Evolutionary conservation across 2,329 filamentous ascomycete species (phyloP).

Genomic region (Meredithiella fracta): DNA sequence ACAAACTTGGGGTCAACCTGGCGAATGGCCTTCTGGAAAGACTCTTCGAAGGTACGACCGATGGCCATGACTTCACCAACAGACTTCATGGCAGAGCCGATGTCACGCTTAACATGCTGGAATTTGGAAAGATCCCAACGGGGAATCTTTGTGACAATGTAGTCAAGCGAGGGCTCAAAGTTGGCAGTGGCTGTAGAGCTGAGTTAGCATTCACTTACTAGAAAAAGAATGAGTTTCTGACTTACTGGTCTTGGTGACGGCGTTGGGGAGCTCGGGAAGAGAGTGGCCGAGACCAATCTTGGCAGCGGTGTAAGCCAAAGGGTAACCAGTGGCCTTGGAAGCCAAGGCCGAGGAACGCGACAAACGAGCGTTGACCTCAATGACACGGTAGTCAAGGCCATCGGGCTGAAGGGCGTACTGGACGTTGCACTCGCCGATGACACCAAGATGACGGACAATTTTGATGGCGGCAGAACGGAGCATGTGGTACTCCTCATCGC

Average conservation of each 20-base stretch:
- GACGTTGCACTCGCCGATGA: conserved; percentile 97
- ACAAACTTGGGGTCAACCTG: conserved; percentile 86
- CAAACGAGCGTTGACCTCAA: conserved; percentile 96
- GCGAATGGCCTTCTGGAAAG: conserved; percentile 95
- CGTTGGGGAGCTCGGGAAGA: conserved; percentile 88
- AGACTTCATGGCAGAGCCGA: conserved; percentile 97
- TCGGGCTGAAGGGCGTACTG: conserved; percentile 95
- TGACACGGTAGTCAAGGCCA: conserved; percentile 93
- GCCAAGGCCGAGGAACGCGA: conserved; percentile 93
- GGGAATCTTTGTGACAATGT: conserved; percentile 97
- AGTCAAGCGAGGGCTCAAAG: conserved; percentile 94
- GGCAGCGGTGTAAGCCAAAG: conserved; percentile 88
- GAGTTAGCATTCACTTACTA: neutral
- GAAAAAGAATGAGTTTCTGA: neutral
- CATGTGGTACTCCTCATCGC: conserved; percentile 99
- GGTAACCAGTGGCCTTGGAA: conserved; percentile 96
- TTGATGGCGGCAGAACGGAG: conserved; percentile 94
- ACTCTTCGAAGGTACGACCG: conserved; percentile 94
- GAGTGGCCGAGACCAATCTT: conserved; percentile 96
- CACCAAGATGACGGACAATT: conserved; percentile 90
- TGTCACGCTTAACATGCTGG: conserved; percentile 94
- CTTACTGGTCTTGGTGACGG: conserved; percentile 77
- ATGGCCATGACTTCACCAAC: conserved; percentile 99
- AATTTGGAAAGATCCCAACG: conserved; percentile 98
- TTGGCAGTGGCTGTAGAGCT: conserved; percentile 55